Evolutionary conservation across 441 rosid species (phyloP).

Genomic region (Populus tomentosa): DNA sequence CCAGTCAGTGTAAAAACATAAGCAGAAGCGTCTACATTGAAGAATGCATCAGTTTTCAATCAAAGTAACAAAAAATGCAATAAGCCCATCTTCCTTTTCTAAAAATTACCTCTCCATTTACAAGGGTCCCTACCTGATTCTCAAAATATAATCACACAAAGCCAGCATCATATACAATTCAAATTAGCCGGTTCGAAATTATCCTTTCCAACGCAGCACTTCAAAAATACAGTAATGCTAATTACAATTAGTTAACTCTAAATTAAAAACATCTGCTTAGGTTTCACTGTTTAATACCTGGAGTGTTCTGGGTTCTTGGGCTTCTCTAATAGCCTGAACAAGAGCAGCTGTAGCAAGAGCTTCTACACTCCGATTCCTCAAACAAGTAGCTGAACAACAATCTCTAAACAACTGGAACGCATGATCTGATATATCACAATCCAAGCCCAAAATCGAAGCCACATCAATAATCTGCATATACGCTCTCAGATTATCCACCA

Average conservation of each 20-base stretch:
- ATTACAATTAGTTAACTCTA: neutral
- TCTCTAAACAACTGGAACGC: conserved; percentile 86
- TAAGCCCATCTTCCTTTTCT: neutral
- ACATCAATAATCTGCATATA: conserved; percentile 95
- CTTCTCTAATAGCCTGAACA: conserved; percentile 95
- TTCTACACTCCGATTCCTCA: conserved; percentile 85
- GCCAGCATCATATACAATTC: no score
- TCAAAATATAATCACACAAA: neutral
- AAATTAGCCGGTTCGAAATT: no score
- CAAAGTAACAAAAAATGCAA: neutral
- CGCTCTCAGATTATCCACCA: conserved; percentile 82
- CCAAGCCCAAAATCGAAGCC: conserved; percentile 80
- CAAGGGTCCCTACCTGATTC: neutral
- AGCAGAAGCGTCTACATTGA: neutral
- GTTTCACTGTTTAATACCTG: conserved; percentile 37
- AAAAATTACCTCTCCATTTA: neutral
- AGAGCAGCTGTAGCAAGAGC: conserved; percentile 96
- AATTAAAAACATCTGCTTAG: neutral
- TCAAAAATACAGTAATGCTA: neutral
- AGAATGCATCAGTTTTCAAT: neutral
- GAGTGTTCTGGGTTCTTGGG: conserved; percentile 92
- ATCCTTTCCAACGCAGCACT: no score
- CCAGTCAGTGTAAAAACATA: neutral
- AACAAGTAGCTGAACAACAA: conserved; percentile 93
- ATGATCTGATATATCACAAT: conserved; percentile 74